phyloP scores from a whole-genome alignment of 345 rosid genomes.

The Cardiospermum halicacabum region DNA sequence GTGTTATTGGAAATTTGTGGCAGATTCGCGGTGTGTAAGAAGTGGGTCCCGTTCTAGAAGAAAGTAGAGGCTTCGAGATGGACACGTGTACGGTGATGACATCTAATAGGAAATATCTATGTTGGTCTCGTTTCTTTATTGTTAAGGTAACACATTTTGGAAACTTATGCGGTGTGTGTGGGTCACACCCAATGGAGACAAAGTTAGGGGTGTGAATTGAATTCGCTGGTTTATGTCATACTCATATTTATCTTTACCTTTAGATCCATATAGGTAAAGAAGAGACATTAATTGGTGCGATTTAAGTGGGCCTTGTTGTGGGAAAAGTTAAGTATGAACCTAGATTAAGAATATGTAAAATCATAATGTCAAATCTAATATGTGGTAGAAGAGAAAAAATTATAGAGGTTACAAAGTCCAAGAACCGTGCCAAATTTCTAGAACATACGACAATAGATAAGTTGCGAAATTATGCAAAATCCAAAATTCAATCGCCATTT shows the following conservation, averaged over 20 bases:
- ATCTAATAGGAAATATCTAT: not conserved
- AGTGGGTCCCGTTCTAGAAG: slow-evolving; percentile 21
- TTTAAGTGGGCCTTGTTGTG: not conserved
- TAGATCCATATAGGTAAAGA: not conserved
- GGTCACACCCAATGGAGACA: not conserved
- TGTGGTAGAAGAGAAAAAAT: not conserved
- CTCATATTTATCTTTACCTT: too few relatives aligned
- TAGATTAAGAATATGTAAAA: not conserved
- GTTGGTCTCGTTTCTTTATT: not conserved
- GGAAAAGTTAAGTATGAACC: not conserved
- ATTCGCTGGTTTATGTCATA: too few relatives aligned
- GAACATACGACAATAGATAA: not conserved
- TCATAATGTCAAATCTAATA: not conserved
- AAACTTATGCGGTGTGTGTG: not conserved
- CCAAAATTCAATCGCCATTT: too few relatives aligned
- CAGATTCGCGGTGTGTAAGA: not conserved
- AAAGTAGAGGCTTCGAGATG: slow-evolving; percentile 30
- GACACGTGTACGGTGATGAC: slow-evolving; percentile 41
- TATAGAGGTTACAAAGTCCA: not conserved
- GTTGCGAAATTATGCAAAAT: too few relatives aligned
- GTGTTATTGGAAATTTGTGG: not conserved
- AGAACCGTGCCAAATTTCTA: too few relatives aligned
- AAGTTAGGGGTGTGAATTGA: too few relatives aligned
- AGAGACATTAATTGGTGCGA: not conserved
- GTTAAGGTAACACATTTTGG: not conserved